Percentiles rank a stretch among this genome's conserved stretches.
These are phyloP conservation scores for Sherardia arvensis DNA, from an alignment of 257 asterid genomes.

Conservation along the genomic window DNA sequence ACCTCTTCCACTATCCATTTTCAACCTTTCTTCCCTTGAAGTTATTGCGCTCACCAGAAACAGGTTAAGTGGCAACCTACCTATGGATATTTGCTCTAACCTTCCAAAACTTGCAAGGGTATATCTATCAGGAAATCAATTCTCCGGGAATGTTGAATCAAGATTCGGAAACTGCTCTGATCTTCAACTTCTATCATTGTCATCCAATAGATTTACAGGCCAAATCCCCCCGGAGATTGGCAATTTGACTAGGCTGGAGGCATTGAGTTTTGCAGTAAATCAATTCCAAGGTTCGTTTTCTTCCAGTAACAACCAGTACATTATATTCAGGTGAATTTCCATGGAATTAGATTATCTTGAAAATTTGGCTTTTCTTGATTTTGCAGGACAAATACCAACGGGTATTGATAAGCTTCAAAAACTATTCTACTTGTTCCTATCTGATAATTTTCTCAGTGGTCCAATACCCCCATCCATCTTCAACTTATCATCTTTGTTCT, in stretches of 20 bases:
- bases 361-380: no score
- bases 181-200: background rate
- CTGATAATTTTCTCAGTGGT: background rate
- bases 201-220: background rate
- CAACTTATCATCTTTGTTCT: background rate
- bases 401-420: constrained; percentile 1
- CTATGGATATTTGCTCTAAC: constrained; percentile 8
- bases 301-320: no score
- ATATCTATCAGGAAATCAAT: background rate
- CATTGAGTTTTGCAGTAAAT: background rate
- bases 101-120: constrained; percentile 7
- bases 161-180: constrained; percentile 13
- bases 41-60: background rate
- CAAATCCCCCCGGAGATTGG: constrained; percentile 5
- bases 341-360: no score
- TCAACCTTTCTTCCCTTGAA: constrained; percentile 14
- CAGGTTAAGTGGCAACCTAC: constrained; percentile 14
- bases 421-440: fast-evolving
- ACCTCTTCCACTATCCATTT: constrained; percentile 9
- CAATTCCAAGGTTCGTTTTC: background rate
- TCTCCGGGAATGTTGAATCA: constrained; percentile 16
- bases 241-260: background rate
- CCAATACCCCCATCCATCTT: background rate
- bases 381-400: background rate
- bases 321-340: no score